Evolutionary conservation across 2,329 filamentous ascomycete species (phyloP), one percentile per base, ranked within the genome.

Genomic region (Microsporum ferrugineum): DNA sequence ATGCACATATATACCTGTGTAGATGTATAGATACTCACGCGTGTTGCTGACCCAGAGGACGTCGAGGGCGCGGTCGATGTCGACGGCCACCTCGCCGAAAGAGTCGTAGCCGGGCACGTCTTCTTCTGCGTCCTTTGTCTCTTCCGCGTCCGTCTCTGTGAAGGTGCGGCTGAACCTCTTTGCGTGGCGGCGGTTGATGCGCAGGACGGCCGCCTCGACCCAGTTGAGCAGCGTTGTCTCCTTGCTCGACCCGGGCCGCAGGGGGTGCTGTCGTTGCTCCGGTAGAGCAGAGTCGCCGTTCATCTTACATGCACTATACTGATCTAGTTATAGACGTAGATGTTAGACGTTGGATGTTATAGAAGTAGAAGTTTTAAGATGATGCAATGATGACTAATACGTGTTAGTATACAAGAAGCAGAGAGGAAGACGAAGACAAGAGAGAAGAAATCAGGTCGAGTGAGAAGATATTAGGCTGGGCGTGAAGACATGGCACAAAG

Each of bases 11-110:
- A 56, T 17, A 51, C 12, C 29, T 17, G 23, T 5, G 41, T 23
- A 51, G 45, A 33, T 17, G 43, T 10, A 17, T 27, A 27, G 17
- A 33, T 5, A 79, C 88, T 71, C 79, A 91, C 90, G 90, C 27
- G 91, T 96, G 7, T 88, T 89, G 34, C 86, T 89, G 27, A 89
- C 82, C 92, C 92, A 97, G 3, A 96, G 75, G 5, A 95, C 82
- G 71, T 95, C 87, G 14, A 95, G 76, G 10, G 96, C 71, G 4
- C 80, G 79, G 61, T 91, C 88, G 0, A 95, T 73, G 68, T 96
- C 90, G 61, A 78, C 82, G 60, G 84, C 89, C 3, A 90, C 82
- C 68, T 91, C 86, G 57, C 77, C 79, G 71, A 92, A 88, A 58
- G 75, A 82, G 60, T 78, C 76, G 65, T 86, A 87, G 1, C 82